Base-by-base conservation (phyloP, 2,329 filamentous ascomycete species). In the Ophiosphaerella herpotricha region DNA sequence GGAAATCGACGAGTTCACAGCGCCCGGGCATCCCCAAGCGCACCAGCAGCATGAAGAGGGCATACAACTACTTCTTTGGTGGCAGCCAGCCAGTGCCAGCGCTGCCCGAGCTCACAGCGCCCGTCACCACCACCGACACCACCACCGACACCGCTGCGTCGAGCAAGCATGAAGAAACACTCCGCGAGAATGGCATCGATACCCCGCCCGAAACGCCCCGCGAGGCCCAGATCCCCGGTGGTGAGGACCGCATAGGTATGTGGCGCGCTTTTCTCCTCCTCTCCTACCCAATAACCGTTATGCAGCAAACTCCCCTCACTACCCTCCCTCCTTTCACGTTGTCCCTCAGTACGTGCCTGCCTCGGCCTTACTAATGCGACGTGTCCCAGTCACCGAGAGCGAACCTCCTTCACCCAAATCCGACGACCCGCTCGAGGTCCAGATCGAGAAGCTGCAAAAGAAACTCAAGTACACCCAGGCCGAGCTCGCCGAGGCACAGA, bases 41-140 rank as follows among this genome's bases (percentile, higher is more conserved):
- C 24, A 67, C 62, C 23, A 70, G 66, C 71, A 74, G 70, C 42
- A 74, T 74, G 72, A 64, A 65, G 53, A 63, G 71, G 49, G 71
- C 71, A 8, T 74, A 74, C 63, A 71, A 72, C 57, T 74, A 73
- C 52, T 73, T 74, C 43, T 74, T 74, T 50, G 71, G 71, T 39
- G 63, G 61, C 36, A 35, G 39, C 18, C 42, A 58, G 23, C 55
- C 62, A 6, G 57, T 54, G 35, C 59, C 62, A 7, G 55, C 60
- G 5, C 64, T 66, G 23, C 55, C 60, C 21, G 60, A 61, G 26
- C 68, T 69, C 11, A 63, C 63, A 6, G 65, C 64, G 7, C 66
- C 66, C 5, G 54, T 64, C 33, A 64, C 60, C 14, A 65, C 66
- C 13, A 60, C 58, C 7, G 63, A 64, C 33, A 64, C 60, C 14